A percentile compares a stretch with the other conserved stretches of the same genome.
Conservation (phyloP, 2,329 filamentous ascomycete genomes). For the Colletotrichum navitas region DNA sequence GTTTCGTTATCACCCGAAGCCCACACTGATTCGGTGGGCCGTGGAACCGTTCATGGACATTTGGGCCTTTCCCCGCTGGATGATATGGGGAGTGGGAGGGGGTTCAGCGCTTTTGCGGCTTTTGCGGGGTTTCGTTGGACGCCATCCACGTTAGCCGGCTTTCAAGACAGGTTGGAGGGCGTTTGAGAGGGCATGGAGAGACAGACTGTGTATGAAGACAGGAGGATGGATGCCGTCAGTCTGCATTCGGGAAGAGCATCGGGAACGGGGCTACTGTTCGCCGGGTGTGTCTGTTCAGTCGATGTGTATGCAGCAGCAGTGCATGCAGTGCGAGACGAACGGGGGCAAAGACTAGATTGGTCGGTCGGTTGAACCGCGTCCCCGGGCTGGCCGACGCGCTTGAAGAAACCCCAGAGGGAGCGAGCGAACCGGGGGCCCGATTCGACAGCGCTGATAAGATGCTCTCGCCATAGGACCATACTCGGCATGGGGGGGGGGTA, state of each 20-base stretch:
- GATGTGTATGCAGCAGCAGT: too few species aligned
- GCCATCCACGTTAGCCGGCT: neutral
- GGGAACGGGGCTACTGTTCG: neutral
- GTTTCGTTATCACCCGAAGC: neutral
- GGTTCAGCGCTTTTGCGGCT: conserved; percentile 1
- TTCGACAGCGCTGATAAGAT: conserved; percentile 20
- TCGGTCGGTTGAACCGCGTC: neutral
- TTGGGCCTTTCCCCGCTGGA: neutral
- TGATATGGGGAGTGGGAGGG: neutral
- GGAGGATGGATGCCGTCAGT: too few species aligned
- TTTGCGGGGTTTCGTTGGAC: neutral
- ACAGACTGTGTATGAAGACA: too few species aligned
- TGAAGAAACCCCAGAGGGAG: neutral
- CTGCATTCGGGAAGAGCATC: neutral
- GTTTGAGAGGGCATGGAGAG: too few species aligned
- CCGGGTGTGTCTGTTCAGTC: neutral
- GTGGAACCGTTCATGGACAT: neutral
- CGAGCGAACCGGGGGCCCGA: neutral
- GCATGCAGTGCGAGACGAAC: neutral
- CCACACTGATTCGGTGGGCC: neutral
- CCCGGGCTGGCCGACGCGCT: neutral
- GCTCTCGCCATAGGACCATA: neutral
- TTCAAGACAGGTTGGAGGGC: neutral
- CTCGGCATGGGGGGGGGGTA: neutral
- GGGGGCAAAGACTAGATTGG: too few species aligned